Conservation (phyloP, 2,329 filamentous ascomycete species). For the Aspergillus phoenicis region DNA sequence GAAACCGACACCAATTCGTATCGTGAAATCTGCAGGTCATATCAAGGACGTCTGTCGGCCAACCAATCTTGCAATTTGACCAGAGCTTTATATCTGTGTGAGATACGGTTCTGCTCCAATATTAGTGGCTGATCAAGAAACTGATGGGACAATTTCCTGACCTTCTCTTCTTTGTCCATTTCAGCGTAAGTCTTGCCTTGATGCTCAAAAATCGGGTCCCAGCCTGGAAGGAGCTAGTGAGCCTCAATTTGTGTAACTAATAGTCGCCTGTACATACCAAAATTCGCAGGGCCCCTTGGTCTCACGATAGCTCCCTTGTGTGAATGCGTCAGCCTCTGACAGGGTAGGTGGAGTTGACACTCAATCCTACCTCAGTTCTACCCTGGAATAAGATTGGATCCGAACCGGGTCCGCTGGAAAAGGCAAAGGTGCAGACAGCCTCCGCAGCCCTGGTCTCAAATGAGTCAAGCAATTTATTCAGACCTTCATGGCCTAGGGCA, state of each 20-base stretch:
- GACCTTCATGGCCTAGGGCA: slow-evolving; percentile 75
- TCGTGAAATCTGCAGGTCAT: neutral
- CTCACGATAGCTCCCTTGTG: slow-evolving; percentile 78
- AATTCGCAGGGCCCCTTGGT: slow-evolving; percentile 75
- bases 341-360: neutral
- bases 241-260: neutral
- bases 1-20: neutral
- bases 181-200: slow-evolving; percentile 91
- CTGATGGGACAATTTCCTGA: slow-evolving; percentile 39
- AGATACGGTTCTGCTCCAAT: slow-evolving; percentile 71
- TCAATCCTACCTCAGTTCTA: slow-evolving; percentile 67
- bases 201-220: slow-evolving; percentile 96
- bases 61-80: slow-evolving; percentile 85
- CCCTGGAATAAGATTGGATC: slow-evolving; percentile 91
- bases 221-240: slow-evolving; percentile 60
- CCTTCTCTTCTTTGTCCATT: slow-evolving; percentile 92
- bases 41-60: slow-evolving; percentile 43
- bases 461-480: slow-evolving; percentile 86
- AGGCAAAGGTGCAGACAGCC: slow-evolving; percentile 95
- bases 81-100: slow-evolving; percentile 85
- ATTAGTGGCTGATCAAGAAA: slow-evolving; percentile 21
- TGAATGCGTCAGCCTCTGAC: slow-evolving; percentile 8
- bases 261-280: slow-evolving; percentile 63
- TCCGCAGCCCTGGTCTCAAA: slow-evolving; percentile 90
- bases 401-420: slow-evolving; percentile 79